Percentiles rank a stretch among this genome's conserved stretches.
phyloP scores from a whole-genome alignment of 208 protist genomes.

The Kentomonas sorsogonicus region DNA sequence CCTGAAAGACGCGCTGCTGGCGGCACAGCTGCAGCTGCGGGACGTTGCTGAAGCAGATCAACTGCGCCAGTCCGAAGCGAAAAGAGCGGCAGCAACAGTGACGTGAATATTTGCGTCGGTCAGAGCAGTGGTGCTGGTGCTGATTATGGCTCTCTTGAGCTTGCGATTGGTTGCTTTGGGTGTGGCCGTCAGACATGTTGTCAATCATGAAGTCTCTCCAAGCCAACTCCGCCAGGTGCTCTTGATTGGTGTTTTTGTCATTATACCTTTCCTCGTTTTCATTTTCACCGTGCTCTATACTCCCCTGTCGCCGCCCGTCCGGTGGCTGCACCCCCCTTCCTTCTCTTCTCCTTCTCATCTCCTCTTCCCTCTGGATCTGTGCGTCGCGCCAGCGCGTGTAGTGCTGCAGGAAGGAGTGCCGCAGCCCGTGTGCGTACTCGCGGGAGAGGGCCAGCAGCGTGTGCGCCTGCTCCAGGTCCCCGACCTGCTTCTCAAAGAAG shows the following conservation, averaged over 20 bases:
- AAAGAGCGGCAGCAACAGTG: too few relatives aligned
- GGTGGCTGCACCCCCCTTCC: neutral
- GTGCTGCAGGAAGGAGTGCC: slow-evolving; percentile 15
- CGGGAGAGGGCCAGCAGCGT: slow-evolving; percentile 41
- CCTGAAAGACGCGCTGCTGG: slow-evolving; percentile 36
- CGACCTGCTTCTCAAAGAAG: slow-evolving; percentile 55
- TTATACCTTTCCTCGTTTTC: too few relatives aligned
- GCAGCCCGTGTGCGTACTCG: slow-evolving; percentile 35
- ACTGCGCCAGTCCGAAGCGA: slow-evolving; percentile 9
- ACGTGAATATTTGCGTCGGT: too few relatives aligned
- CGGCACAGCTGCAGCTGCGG: slow-evolving; percentile 51
- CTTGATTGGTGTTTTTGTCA: neutral
- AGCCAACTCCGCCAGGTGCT: neutral
- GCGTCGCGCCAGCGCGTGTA: neutral
- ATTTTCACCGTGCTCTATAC: too few relatives aligned
- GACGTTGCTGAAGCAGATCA: slow-evolving; percentile 40
- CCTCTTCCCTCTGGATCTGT: slow-evolving; percentile 1
- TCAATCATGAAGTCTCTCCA: too few relatives aligned
- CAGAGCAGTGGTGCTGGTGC: slow-evolving; percentile 10
- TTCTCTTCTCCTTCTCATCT: too few relatives aligned
- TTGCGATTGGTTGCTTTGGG: too few relatives aligned
- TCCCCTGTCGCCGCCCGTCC: neutral
- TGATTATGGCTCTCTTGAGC: too few relatives aligned
- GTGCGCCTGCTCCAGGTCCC: slow-evolving; percentile 54
- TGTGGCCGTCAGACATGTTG: too few relatives aligned